These are phyloP conservation scores for Aquilaria agallochum DNA, from an alignment of 441 rosid genomes.

Conservation along the genomic window DNA sequence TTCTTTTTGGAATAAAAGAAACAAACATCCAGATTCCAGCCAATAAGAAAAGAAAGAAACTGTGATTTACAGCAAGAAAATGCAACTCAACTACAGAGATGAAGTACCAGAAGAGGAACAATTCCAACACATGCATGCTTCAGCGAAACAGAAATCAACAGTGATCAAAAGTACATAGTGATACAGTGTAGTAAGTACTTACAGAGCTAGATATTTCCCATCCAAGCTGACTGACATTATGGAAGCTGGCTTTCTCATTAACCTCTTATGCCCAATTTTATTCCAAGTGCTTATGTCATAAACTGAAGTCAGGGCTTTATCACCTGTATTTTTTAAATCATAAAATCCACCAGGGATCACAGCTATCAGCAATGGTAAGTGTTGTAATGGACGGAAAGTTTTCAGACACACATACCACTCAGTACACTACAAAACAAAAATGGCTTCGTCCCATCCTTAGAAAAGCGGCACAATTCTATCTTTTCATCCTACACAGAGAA, in stretches of 20 bases:
- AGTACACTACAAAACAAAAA: conserved; percentile 83
- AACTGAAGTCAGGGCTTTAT: conserved; percentile 64
- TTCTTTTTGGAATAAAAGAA: too few species aligned
- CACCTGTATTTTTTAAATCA: conserved; percentile 40
- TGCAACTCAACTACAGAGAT: not conserved
- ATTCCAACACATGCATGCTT: not conserved
- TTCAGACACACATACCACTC: conserved; percentile 37
- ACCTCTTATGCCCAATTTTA: conserved; percentile 87
- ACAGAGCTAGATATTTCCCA: conserved; percentile 94
- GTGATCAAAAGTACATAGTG: not conserved
- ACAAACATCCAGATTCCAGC: too few species aligned
- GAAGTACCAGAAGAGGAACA: not conserved
- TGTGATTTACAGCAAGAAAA: too few species aligned
- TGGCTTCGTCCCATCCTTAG: conserved; percentile 94
- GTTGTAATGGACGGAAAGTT: not conserved
- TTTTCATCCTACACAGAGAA: conserved; percentile 65
- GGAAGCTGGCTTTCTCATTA: conserved; percentile 74
- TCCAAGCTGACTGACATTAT: conserved; percentile 86
- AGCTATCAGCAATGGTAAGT: too few species aligned
- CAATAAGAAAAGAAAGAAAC: too few species aligned
- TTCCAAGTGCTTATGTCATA: conserved; percentile 93
- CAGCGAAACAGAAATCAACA: too few species aligned
- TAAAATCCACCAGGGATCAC: too few species aligned
- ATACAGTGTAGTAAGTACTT: conserved; percentile 26
- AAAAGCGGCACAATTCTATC: conserved; percentile 80